Percentiles rank a stretch among this genome's conserved stretches.
phyloP scores from a whole-genome alignment of 768 basidiomycete genomes.

The Termitomyces sp. region DNA sequence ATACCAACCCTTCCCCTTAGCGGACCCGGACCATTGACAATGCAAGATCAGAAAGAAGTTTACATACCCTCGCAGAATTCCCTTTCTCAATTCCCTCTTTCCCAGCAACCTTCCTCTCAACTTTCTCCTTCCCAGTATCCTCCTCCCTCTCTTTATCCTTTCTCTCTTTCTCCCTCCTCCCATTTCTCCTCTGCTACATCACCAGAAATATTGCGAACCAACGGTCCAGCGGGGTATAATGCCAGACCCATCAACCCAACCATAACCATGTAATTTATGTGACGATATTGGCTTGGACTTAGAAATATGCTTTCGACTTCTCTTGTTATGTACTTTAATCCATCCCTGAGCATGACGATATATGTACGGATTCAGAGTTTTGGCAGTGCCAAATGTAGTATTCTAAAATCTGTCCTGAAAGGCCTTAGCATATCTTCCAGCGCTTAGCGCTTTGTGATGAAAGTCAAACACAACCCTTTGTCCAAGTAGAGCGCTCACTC shows the following conservation, averaged over 20 bases:
- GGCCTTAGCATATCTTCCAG: not conserved
- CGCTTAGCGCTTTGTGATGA: not conserved
- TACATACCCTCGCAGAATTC: not conserved
- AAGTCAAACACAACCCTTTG: not conserved
- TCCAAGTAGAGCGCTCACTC: not conserved
- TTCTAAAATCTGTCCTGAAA: not conserved
- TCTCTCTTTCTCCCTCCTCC: not conserved
- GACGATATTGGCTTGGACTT: not conserved
- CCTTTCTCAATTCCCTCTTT: not conserved
- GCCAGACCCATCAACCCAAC: not conserved
- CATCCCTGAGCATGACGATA: not conserved
- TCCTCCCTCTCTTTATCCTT: not conserved
- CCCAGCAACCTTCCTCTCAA: not conserved
- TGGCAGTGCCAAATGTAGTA: conserved; percentile 12
- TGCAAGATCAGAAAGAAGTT: conserved; percentile 2
- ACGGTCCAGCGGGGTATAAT: not conserved
- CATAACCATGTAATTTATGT: conserved; percentile 6
- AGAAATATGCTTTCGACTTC: conserved; percentile 3
- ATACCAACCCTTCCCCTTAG: conserved; percentile 71
- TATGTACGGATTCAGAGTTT: conserved; percentile 6
- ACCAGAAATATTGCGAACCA: conserved; percentile 7
- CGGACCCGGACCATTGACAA: conserved; percentile 30
- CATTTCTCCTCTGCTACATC: conserved; percentile 14
- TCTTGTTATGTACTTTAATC: conserved; percentile 9
- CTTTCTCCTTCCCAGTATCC: not conserved